A percentile compares a stretch with the other conserved stretches of the same genome.
Evolutionary conservation across 805 yeast genomes (phyloP).

Genomic region (Nakazawaea ishiwadae): DNA sequence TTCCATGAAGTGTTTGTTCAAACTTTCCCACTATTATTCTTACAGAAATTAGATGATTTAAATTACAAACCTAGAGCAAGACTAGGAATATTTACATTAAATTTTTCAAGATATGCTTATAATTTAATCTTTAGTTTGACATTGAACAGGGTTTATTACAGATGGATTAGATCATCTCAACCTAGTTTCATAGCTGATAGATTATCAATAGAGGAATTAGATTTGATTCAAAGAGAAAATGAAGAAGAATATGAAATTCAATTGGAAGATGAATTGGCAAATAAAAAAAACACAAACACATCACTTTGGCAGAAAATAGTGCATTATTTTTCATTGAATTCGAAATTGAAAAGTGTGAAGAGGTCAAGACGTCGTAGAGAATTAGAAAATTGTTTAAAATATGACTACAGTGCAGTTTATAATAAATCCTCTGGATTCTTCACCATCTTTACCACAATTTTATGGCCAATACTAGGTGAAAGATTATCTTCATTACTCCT

Average conservation of each 20-base stretch:
- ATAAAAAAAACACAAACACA: neutral
- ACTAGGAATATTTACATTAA: neutral
- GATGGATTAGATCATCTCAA: slow-evolving; percentile 26
- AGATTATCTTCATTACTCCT: slow-evolving; percentile 19
- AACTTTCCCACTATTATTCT: slow-evolving; percentile 20
- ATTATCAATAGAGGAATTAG: slow-evolving; percentile 25
- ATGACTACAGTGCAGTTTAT: slow-evolving; percentile 26
- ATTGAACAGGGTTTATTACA: slow-evolving; percentile 30
- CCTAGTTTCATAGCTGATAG: slow-evolving; percentile 31
- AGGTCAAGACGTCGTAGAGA: slow-evolving; percentile 23
- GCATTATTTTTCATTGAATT: slow-evolving; percentile 3
- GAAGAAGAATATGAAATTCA: slow-evolving; percentile 18
- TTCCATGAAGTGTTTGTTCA: slow-evolving; percentile 17
- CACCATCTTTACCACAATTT: slow-evolving; percentile 21
- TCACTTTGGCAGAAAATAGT: slow-evolving; percentile 4
- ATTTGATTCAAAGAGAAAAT: slow-evolving; percentile 28
- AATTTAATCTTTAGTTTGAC: slow-evolving; percentile 17
- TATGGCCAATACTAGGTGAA: slow-evolving; percentile 30
- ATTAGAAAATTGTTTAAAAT: slow-evolving; percentile 19
- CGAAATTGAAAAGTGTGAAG: slow-evolving; percentile 13
- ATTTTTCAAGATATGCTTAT: slow-evolving; percentile 15
- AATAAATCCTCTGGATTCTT: slow-evolving; percentile 14
- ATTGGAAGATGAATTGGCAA: slow-evolving; percentile 1
- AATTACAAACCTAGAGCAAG: slow-evolving; percentile 3
- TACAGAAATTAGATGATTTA: neutral